Evolutionary conservation across 768 basidiomycete genomes (phyloP), one percentile per base, ranked within the genome.

Genomic region (Suillus cothurnatus): DNA sequence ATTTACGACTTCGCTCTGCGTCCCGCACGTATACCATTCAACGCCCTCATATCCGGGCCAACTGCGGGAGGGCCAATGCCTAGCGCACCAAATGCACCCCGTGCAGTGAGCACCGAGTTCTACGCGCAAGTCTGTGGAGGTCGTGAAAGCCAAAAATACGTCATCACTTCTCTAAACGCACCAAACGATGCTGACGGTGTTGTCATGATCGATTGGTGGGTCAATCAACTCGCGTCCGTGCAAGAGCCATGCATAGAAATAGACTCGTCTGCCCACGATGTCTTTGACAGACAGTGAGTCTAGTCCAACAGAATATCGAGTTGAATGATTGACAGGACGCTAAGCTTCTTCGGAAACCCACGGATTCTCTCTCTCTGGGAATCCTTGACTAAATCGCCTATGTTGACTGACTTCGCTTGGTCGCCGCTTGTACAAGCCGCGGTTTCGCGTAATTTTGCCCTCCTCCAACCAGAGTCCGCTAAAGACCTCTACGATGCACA

Each of bases 11-110:
- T 85, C 62, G 77, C 83, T 0, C 76, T 88, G 61, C 81, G 86
- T 26, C 82, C 85, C 5, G 77, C 82, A 0, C 77, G 79, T 5
- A 79, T 88, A 55, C 88, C 88, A 0, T 70, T 89, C 47, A 86
- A 87, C 55, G 85, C 88, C 1, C 85, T 88, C 66, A 77, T 89
- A 23, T 78, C 82, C 0, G 87, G 88, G 0, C 85, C 86, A 6
- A 78, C 84, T 1, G 84, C 85, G 4, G 87, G 87, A 1, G 85
- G 81, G 0, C 75, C 79, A 32, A 76, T 77, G 66, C 61, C 76
- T 7, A 41, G 71, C 4, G 65, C 73, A 12, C 67, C 69, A 49
- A 26, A 61, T 63, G 36, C 67, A 32, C 64, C 79, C 2, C 73
- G 77, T 17, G 80, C 87, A 0, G 74, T 89, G 31, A 84, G 78